Evolutionary conservation across 2,329 filamentous ascomycete species (phyloP).

Genomic region (Emericellopsis atlantica): DNA sequence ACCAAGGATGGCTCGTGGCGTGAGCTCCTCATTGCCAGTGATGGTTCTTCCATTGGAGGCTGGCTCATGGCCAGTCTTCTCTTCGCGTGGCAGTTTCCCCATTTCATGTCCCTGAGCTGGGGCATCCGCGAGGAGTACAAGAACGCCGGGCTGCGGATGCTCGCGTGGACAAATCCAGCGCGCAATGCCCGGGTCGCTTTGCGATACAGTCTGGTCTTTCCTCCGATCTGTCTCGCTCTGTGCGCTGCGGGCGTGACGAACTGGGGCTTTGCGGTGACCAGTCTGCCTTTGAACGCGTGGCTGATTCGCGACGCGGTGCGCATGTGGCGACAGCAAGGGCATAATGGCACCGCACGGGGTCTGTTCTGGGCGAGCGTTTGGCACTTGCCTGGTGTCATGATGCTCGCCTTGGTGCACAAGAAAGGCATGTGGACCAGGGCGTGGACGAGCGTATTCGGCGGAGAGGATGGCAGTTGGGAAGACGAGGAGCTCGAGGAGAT

Average conservation of each 20-base stretch:
- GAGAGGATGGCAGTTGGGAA: constrained; percentile 42
- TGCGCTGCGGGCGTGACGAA: constrained; percentile 75
- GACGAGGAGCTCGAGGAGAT: constrained; percentile 38
- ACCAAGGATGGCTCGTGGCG: constrained; percentile 63
- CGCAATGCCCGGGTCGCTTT: constrained; percentile 80
- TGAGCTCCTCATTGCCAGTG: constrained; percentile 58
- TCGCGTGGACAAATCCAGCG: constrained; percentile 77
- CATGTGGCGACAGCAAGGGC: constrained; percentile 71
- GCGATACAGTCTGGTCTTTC: constrained; percentile 73
- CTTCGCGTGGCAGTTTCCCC: constrained; percentile 95
- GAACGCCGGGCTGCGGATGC: constrained; percentile 54
- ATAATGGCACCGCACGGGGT: constrained; percentile 66
- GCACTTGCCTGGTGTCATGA: constrained; percentile 84
- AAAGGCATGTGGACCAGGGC: constrained; percentile 80
- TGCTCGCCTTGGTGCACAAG: constrained; percentile 84
- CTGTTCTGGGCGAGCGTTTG: constrained; percentile 97
- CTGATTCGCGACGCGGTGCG: constrained; percentile 64
- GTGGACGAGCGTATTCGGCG: constrained; percentile 56
- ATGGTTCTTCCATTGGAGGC: constrained; percentile 57
- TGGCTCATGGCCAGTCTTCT: constrained; percentile 80
- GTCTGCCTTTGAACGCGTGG: constrained; percentile 75
- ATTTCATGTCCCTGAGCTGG: constrained; percentile 93
- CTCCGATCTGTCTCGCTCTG: constrained; percentile 73
- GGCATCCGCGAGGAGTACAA: constrained; percentile 83
- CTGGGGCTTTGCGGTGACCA: constrained; percentile 71